Base-by-base conservation (phyloP, 140 eudicot species). In the Eryngium alpinum region DNA sequence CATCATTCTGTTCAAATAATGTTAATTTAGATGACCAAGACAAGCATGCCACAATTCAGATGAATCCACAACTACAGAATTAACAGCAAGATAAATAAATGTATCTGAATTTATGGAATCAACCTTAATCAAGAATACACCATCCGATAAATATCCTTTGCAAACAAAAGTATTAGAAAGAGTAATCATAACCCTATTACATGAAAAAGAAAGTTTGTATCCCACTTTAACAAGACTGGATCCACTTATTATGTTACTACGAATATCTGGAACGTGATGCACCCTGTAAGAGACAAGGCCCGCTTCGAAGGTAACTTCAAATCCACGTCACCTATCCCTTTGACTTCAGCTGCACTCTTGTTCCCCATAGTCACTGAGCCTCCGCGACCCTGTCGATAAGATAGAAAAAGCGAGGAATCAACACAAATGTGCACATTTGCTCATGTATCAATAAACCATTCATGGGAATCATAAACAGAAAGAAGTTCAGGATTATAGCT, bases 391-490 rank as follows among this genome's bases (percentile, higher is more conserved):
- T 24, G 29, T 60, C 24, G 67, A 60, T 24, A 60, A 0, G 29
- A 60, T 24, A 60, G 52, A 79, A 79, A 79, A 7, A 56, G 67
- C 25, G 28, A 29, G 3, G 19, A 29, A 79, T 79, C 74, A 79
- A 53, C 53, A 79, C 81, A 79, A n/a, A 79, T 69, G 56, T 79
- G 73, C 22, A 79, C 72, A 79, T 79, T 79, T 9, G 25, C 67
- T 60, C 29, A 10, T 5, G 29, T 60, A 60, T 60, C 67, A 2
- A 24, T 59, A n/a, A 59, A 59, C 27, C 24, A 19, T n/a, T 59
- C 25, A 59, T 59, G 24, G n/a, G 66, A 38, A 38, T 38, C 46
- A 53, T 77, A 77, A 46, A 18, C 17, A 56, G 70, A 9, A 28
- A n/a, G 14, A 1, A 77, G 28, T 4, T 17, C n/a, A 52, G 81